Evolutionary conservation across 768 basidiomycete genomes (phyloP), one percentile per base, ranked within the genome.

Genomic region (Tylopilus sp.): DNA sequence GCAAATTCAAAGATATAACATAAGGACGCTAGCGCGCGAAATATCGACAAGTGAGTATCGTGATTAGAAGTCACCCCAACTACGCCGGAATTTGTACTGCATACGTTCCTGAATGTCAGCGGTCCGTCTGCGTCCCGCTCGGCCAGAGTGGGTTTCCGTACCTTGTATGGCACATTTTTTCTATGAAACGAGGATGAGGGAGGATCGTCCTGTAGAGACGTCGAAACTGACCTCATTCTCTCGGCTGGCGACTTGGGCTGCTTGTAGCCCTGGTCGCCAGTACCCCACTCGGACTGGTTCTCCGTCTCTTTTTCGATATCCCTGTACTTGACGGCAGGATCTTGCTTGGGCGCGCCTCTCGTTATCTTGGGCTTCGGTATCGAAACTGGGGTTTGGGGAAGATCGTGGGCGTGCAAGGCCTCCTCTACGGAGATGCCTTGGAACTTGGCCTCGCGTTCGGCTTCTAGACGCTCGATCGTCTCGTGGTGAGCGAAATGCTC

Each of bases 401-500:
- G 61, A n/a, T 72, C 67, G 50, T 86, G 84, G 45, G 78, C 69
- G 22, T 66, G 70, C 41, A 87, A 62, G 22, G 81, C 86, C 66
- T 92, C 87, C 45, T 89, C 82, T 45, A 91, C 81, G 9, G 82
- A 71, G 45, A 96, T 81, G 24, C 95, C 93, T 66, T 93, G 89
- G 71, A 76, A 97, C 64, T 78, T 76, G 12, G 92, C 89, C 70
- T 94, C 92, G 24, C 85, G 82, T 63, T 87, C 85, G 22, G 86
- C 88, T 71, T 98, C 96, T 58, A 84, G 72, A 10, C 68, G 79
- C 65, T 98, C 96, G 54, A 98, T 98, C 5, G 71, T 62, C 59
- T 89, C 90, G 67, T 98, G 96, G 48, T 91, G 84, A 25, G 84
- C 78, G 65, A 98, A 98, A 66, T 99, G 96, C 62, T 95, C 94